A percentile compares a stretch with the other conserved stretches of the same genome.
Conservation (phyloP, 2,329 filamentous ascomycete species). For the Fusarium coicis region DNA sequence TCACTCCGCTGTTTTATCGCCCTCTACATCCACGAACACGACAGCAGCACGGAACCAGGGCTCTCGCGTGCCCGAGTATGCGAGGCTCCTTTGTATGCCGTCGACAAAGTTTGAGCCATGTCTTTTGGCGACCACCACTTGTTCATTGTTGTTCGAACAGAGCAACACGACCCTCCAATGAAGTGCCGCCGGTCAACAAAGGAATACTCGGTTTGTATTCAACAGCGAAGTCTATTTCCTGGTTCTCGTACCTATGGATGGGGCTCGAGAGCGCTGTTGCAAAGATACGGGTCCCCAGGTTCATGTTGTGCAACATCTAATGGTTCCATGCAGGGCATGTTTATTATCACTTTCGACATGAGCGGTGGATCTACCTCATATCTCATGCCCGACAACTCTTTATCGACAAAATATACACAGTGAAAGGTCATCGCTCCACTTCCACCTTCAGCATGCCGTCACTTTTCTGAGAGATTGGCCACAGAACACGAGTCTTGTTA, state of each 20-base stretch:
- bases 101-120: not conserved
- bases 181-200: not conserved
- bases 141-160: not conserved
- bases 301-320: not conserved
- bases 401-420: not conserved
- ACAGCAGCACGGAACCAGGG: too few relatives aligned
- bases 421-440: rapidly evolving
- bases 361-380: not conserved
- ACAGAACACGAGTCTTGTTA: too few relatives aligned
- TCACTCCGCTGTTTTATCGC: too few relatives aligned
- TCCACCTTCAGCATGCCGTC: not conserved
- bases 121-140: rapidly evolving
- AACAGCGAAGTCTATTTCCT: rapidly evolving
- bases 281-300: not conserved
- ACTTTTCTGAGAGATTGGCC: not conserved
- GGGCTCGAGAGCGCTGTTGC: too few relatives aligned
- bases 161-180: not conserved
- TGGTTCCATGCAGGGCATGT: not conserved
- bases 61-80: rapidly evolving
- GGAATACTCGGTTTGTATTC: not conserved
- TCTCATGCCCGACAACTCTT: not conserved
- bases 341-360: not conserved
- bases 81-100: rapidly evolving
- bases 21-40: not conserved
- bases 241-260: too few relatives aligned